Base-by-base conservation (phyloP, 1,284 basidiomycete genomes). In the Veloboletus limbatus region DNA sequence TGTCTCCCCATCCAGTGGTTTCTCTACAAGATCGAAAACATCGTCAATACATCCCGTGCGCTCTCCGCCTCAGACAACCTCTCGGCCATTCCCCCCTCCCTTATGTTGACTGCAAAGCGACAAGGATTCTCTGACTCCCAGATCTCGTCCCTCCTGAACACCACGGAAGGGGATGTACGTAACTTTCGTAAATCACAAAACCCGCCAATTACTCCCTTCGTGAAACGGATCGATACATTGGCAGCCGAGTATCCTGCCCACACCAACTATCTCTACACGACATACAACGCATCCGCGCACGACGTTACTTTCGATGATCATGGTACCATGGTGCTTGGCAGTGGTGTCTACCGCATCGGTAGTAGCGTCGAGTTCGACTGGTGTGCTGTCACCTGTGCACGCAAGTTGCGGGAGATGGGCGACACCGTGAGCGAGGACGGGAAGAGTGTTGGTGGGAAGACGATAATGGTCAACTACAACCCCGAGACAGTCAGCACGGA, bases 381-480 rank as follows among this genome's bases (percentile, higher is more conserved):
- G 97, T 99, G 97, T 67, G 97, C 97, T 25, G 97, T 99, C 41
- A 98, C 95, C 3, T 98, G 95, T 67, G 92, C 94, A 32, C 82
- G 97, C 54, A 88, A 88, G 63, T 82, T 99, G 54, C 79, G 95
- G 55, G 82, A 87, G 54, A 88, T 94, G 81, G 94, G 94, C 65
- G 91, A 71, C 83, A 85, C 74, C 4, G 18, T 41, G 38, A 45
- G 22, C 24, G 30, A 49, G 27, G 58, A 61, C 10, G 58, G 55
- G 25, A 34, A 47, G 35, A 38, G 16, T 11, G 50, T 59, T 20
- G 58, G 58, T 3, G 60, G 58, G 20, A 65, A 59, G 39, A 98
- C 97, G 34, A 87, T 99, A 74, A 99, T 99, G 96, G 81, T 99
- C 79, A 99, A 99, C 77, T 99, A 99, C 74, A 99, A 99, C 72